A percentile compares a stretch with the other conserved stretches of the same genome.
Conservation (phyloP, 768 basidiomycete species). For the Suillus weaverae region DNA sequence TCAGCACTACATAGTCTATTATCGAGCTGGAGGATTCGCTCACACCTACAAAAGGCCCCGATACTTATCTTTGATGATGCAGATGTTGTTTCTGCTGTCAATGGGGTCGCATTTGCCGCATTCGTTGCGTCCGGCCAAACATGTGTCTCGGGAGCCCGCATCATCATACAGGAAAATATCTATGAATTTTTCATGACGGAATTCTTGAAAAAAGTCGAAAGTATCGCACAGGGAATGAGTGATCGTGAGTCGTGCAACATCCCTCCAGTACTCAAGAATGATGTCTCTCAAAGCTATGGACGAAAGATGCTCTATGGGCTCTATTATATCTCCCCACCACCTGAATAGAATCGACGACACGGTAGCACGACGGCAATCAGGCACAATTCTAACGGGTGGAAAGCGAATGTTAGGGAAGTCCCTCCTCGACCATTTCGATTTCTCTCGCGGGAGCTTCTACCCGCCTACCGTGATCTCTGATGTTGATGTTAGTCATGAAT, state of each 20-base stretch:
- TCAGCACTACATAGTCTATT: slow-evolving; percentile 20
- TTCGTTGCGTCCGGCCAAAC: slow-evolving; percentile 90
- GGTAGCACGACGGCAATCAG: slow-evolving; percentile 45
- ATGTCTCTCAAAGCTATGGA: slow-evolving; percentile 54
- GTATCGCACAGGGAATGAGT: slow-evolving; percentile 72
- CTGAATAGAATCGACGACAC: slow-evolving; percentile 64
- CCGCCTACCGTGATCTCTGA: slow-evolving; percentile 74
- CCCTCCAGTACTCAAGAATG: neutral
- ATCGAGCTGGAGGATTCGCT: neutral
- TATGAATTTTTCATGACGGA: slow-evolving; percentile 65
- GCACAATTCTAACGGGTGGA: slow-evolving; percentile 63
- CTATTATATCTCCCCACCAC: slow-evolving; percentile 68
- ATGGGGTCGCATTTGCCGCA: slow-evolving; percentile 80
- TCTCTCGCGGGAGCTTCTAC: slow-evolving; percentile 73
- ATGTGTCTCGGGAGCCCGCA: slow-evolving; percentile 87
- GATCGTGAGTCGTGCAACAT: slow-evolving; percentile 53
- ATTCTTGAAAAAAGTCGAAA: slow-evolving; percentile 62
- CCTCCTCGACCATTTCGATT: slow-evolving; percentile 67
- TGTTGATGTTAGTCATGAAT: slow-evolving; percentile 53
- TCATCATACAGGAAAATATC: slow-evolving; percentile 68
- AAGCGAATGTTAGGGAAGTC: slow-evolving; percentile 62
- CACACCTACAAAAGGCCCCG: slow-evolving; percentile 55
- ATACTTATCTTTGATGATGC: slow-evolving; percentile 80
- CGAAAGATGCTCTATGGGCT: slow-evolving; percentile 73
- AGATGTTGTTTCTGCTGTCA: slow-evolving; percentile 70